Evolutionary conservation across 768 basidiomycete species (phyloP).

Genomic region (Tulasnella sp.): DNA sequence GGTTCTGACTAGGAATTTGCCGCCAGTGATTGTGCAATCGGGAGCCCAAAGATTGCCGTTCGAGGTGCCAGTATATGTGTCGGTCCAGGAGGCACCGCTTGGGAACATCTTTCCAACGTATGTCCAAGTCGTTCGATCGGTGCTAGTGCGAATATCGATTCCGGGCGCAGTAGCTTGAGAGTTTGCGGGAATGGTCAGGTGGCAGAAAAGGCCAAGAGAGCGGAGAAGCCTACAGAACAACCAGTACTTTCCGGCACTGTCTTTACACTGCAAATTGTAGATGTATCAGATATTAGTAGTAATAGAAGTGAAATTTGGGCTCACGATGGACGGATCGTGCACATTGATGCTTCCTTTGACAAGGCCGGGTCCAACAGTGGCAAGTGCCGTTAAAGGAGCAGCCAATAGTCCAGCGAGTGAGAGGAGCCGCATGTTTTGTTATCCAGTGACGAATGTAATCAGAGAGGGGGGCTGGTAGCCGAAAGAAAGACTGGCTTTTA

Average conservation of each 20-base stretch:
- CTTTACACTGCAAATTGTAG: conserved; percentile 28
- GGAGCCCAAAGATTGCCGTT: conserved; percentile 30
- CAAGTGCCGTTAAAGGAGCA: background rate
- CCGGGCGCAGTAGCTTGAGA: conserved; percentile 29
- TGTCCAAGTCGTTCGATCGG: conserved; percentile 37
- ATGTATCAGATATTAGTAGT: background rate
- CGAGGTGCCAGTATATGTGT: conserved; percentile 36
- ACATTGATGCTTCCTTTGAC: conserved; percentile 25
- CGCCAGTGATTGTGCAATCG: conserved; percentile 24
- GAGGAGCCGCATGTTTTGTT: background rate
- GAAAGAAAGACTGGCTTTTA: background rate
- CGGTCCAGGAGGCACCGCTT: conserved; percentile 40
- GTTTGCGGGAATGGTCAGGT: background rate
- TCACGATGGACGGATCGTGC: conserved; percentile 34
- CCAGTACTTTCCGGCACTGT: conserved; percentile 35
- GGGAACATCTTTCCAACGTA: conserved; percentile 38
- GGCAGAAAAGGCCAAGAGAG: background rate
- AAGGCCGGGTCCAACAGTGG: background rate
- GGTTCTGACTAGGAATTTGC: conserved; percentile 20
- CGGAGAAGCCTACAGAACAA: conserved; percentile 28
- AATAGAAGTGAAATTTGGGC: background rate
- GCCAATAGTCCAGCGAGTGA: background rate
- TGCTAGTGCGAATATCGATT: conserved; percentile 39
- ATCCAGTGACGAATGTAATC: background rate
- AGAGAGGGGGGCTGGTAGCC: background rate